A percentile compares a stretch with the other conserved stretches of the same genome.
These are phyloP conservation scores for Blastobotrys capitulatus DNA, from an alignment of 1,139 yeast species.

Conservation along the genomic window DNA sequence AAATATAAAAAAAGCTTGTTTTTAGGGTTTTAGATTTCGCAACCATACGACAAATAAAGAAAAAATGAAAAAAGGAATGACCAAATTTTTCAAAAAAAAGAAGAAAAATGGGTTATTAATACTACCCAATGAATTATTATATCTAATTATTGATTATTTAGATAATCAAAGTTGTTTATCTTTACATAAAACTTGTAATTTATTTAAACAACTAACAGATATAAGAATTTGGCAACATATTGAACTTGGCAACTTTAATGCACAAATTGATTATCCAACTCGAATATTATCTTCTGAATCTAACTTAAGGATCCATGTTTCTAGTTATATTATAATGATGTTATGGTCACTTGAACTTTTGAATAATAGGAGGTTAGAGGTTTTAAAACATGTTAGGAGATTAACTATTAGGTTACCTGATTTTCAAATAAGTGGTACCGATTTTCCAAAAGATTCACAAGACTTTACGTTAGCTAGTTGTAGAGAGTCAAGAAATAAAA, in stretches of 20 bases:
- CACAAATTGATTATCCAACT: neutral
- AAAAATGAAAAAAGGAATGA: neutral
- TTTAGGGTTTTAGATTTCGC: too few species aligned
- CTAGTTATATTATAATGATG: neutral
- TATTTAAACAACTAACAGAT: neutral
- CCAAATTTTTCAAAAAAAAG: neutral
- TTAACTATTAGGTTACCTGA: conserved; percentile 6
- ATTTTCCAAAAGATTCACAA: neutral
- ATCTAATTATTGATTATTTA: neutral
- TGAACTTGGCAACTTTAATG: neutral
- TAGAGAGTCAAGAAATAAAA: neutral
- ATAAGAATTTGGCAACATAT: neutral
- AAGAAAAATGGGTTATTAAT: neutral
- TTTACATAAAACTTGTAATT: neutral
- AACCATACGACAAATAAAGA: too few species aligned
- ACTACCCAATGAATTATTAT: neutral
- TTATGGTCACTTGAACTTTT: neutral
- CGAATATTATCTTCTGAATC: neutral
- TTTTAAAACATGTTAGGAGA: neutral
- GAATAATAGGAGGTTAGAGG: neutral
- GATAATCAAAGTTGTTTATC: neutral
- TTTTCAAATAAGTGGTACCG: neutral
- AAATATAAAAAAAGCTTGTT: too few species aligned
- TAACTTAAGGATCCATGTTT: neutral
- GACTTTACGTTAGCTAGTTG: neutral